A percentile compares a stretch with the other conserved stretches of the same genome.
Evolutionary conservation across 139 green algal genomes (phyloP).

Genomic region (Desmodesmus armatus): DNA sequence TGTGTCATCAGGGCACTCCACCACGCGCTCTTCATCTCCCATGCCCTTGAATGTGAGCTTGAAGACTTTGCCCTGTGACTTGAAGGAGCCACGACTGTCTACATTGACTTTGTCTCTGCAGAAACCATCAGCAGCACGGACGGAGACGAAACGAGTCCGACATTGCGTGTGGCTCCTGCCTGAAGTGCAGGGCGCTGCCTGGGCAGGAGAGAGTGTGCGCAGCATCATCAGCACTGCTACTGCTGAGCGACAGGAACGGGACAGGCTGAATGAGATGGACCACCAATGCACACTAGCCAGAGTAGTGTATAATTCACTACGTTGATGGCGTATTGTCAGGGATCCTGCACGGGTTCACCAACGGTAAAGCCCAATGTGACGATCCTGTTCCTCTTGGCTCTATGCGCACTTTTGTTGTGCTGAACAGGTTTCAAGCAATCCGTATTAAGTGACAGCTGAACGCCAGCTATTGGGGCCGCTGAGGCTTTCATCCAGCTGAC

Average conservation of each 20-base stretch:
- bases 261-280: neutral
- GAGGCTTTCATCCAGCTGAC: no score
- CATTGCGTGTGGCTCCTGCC: neutral
- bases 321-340: no score
- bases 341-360: no score
- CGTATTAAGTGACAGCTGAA: no score
- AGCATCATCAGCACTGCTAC: neutral
- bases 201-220: slow-evolving; percentile 15
- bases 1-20: slow-evolving; percentile 74
- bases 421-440: no score
- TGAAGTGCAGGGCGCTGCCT: neutral
- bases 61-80: slow-evolving; percentile 63
- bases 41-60: slow-evolving; percentile 79
- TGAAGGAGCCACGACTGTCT: slow-evolving; percentile 32
- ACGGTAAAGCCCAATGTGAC: no score
- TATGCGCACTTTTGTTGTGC: no score
- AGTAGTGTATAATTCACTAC: no score
- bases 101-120: slow-evolving; percentile 81
- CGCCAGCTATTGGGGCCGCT: no score
- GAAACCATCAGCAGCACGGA: slow-evolving; percentile 57
- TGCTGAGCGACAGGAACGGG: neutral
- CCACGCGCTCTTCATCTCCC: slow-evolving; percentile 58
- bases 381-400: no score
- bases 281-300: neutral
- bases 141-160: neutral